A percentile compares a stretch with the other conserved stretches of the same genome.
These are phyloP conservation scores for Alternaria ethzedia DNA, from an alignment of 2,329 filamentous ascomycete genomes.

Conservation along the genomic window DNA sequence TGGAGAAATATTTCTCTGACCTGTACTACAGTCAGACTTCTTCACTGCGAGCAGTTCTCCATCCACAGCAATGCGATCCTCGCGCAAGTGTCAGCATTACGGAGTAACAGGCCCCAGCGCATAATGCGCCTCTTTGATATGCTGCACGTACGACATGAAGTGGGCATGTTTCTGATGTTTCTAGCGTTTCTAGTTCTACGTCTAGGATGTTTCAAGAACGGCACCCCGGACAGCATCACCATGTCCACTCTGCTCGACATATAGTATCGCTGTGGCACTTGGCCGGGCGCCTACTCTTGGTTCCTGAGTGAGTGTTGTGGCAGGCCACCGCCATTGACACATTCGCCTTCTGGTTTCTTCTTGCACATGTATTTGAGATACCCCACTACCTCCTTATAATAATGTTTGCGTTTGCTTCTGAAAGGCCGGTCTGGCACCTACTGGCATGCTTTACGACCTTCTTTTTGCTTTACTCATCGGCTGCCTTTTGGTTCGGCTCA, in stretches of 20 bases:
- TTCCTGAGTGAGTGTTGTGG: conserved; percentile 10
- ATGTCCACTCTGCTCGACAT: conserved; percentile 9
- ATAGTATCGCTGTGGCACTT: conserved; percentile 12
- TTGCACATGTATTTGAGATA: conserved; percentile 12
- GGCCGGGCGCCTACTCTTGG: conserved; percentile 1
- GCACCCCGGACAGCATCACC: conserved; percentile 1
- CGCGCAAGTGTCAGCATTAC: neutral
- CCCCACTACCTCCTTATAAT: conserved; percentile 21
- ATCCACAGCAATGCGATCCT: neutral
- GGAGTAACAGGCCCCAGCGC: neutral
- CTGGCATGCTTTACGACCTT: conserved; percentile 16
- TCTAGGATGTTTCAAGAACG: conserved; percentile 34
- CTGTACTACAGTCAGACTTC: neutral
- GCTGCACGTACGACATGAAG: neutral
- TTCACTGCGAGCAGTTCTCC: neutral
- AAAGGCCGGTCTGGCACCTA: conserved; percentile 34
- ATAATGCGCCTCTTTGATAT: neutral
- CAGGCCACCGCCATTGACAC: conserved; percentile 10
- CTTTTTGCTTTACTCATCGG: conserved; percentile 24
- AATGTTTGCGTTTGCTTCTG: conserved; percentile 36
- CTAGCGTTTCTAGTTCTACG: conserved; percentile 21
- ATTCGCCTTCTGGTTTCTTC: conserved; percentile 1
- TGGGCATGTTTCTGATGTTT: conserved; percentile 11
- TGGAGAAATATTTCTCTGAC: neutral
- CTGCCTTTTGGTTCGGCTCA: conserved; percentile 23